These are phyloP conservation scores for Curvularia verruculosa DNA, from an alignment of 2,329 filamentous ascomycete species.

Conservation along the genomic window DNA sequence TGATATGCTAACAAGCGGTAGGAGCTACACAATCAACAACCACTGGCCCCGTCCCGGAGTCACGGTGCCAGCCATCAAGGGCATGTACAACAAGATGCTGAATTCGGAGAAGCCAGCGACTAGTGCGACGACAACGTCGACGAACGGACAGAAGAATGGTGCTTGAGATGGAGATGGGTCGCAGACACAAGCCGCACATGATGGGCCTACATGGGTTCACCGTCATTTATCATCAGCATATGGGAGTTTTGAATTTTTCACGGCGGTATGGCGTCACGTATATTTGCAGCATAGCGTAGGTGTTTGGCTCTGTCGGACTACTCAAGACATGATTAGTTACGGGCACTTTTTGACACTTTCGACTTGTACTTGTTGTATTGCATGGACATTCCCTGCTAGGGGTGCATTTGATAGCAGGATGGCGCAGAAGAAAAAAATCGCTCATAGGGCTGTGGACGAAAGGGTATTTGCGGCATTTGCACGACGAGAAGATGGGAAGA, in stretches of 20 bases:
- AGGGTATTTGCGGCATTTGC: slow-evolving; percentile 25
- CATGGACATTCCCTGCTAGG: slow-evolving; percentile 22
- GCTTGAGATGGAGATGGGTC: slow-evolving; percentile 13
- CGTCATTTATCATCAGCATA: slow-evolving; percentile 20
- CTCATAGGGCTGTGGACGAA: slow-evolving; percentile 19
- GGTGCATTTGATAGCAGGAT: slow-evolving; percentile 23
- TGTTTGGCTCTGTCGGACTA: slow-evolving; percentile 39
- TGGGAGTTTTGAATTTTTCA: slow-evolving; percentile 33
- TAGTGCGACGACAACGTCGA: slow-evolving; percentile 19
- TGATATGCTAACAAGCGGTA: slow-evolving; percentile 31
- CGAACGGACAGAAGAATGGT: slow-evolving; percentile 37
- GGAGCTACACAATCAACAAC: slow-evolving; percentile 45
- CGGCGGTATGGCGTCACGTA: slow-evolving; percentile 27
- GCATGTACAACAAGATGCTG: slow-evolving; percentile 49
- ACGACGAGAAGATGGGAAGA: slow-evolving; percentile 6
- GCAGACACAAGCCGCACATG: slow-evolving; percentile 7
- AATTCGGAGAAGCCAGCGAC: slow-evolving; percentile 38
- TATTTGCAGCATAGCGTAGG: slow-evolving; percentile 46
- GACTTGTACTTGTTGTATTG: slow-evolving; percentile 18
- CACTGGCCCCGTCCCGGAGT: slow-evolving; percentile 48
- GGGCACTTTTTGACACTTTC: slow-evolving; percentile 22
- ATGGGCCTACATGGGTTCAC: slow-evolving; percentile 5
- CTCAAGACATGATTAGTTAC: slow-evolving; percentile 22
- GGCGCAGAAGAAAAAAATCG: slow-evolving; percentile 28
- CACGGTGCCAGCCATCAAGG: slow-evolving; percentile 41